A percentile compares a stretch with the other conserved stretches of the same genome.
phyloP scores from a whole-genome alignment of 495 filamentous ascomycete genomes.

The Saxophila tyrrhenica region DNA sequence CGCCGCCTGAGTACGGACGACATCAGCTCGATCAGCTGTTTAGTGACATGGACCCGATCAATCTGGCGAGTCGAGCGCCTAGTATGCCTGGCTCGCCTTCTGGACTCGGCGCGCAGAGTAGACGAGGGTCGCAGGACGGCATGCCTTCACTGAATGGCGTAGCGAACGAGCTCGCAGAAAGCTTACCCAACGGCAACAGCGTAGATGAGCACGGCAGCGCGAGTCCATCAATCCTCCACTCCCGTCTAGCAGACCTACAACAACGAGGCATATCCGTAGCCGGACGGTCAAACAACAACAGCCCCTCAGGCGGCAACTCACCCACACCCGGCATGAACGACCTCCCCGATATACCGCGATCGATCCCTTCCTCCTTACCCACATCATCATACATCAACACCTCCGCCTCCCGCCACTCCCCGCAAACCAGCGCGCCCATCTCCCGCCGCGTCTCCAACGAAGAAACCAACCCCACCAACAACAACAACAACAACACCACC shows the following conservation, averaged over 20 bases:
- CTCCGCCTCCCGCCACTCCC: conserved; percentile 13
- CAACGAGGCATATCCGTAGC: conserved; percentile 4
- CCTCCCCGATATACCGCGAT: neutral
- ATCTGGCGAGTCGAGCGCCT: conserved; percentile 63
- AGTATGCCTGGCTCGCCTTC: conserved; percentile 64
- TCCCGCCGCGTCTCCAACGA: conserved; percentile 19
- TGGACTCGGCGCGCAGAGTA: conserved; percentile 54
- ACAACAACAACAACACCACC: conserved; percentile 15
- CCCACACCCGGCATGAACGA: conserved; percentile 5
- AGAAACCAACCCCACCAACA: neutral
- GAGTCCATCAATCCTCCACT: conserved; percentile 23
- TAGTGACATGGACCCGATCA: conserved; percentile 64
- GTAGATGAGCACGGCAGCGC: conserved; percentile 20
- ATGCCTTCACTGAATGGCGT: conserved; percentile 51
- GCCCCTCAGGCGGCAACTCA: conserved; percentile 11
- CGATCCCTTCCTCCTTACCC: neutral
- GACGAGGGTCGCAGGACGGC: conserved; percentile 63
- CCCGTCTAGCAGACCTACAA: conserved; percentile 27
- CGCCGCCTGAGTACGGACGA: conserved; percentile 78
- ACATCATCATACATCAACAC: neutral
- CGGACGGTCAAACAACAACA: conserved; percentile 3
- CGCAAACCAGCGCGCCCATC: conserved; percentile 5
- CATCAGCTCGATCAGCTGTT: conserved; percentile 83
- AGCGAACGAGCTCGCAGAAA: conserved; percentile 22
- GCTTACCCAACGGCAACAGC: neutral